Conservation (phyloP, 2,329 filamentous ascomycete genomes). For the Orbilia blumenaviensis region DNA sequence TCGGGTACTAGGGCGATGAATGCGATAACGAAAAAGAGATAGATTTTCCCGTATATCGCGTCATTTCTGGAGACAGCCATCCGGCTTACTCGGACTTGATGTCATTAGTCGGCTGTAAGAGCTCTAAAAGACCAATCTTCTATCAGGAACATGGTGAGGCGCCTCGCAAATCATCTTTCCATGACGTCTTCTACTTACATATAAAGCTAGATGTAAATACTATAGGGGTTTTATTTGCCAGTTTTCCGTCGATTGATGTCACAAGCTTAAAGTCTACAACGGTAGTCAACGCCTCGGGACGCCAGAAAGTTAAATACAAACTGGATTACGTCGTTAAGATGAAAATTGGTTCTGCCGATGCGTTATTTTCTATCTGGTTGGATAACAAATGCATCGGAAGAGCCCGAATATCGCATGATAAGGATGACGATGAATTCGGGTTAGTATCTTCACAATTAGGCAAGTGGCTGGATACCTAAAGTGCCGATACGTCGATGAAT, state of each 20-base stretch:
- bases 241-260: neutral
- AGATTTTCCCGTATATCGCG: neutral
- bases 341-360: conserved; percentile 20
- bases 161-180: too few species aligned
- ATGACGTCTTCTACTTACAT: neutral
- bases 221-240: neutral
- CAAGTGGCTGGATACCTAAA: neutral
- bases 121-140: neutral
- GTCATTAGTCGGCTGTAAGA: neutral
- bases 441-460: neutral
- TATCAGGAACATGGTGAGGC: neutral
- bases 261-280: neutral
- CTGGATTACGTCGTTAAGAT: neutral
- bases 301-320: neutral
- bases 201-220: neutral
- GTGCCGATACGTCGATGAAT: too few species aligned
- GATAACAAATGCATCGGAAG: neutral
- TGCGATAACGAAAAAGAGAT: conserved; percentile 1
- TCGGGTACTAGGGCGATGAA: neutral
- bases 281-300: neutral
- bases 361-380: neutral
- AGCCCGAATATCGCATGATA: neutral
- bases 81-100: neutral
- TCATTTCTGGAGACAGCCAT: neutral
- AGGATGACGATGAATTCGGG: neutral